A percentile compares a stretch with the other conserved stretches of the same genome.
Evolutionary conservation across 208 protist genomes (phyloP).

Genomic region (Lotmaria passim): DNA sequence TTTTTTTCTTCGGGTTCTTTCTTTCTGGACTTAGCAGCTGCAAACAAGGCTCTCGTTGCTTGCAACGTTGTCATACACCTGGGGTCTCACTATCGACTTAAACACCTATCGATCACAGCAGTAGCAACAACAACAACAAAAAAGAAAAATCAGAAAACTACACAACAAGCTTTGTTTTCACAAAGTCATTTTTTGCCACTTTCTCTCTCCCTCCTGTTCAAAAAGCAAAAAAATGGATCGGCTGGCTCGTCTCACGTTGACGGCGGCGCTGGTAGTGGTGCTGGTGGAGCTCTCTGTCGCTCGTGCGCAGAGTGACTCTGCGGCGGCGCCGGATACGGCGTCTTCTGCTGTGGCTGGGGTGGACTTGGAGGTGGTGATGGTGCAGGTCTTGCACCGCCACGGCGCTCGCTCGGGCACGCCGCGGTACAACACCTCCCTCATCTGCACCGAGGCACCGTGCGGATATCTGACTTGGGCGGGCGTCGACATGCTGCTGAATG

Average conservation of each 20-base stretch:
- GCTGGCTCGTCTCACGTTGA: slow-evolving; percentile 20
- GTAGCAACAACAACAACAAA: too few species aligned
- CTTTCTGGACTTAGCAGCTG: too few species aligned
- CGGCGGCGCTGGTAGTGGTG: slow-evolving; percentile 9
- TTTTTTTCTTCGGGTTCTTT: too few species aligned
- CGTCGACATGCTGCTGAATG: slow-evolving; percentile 45
- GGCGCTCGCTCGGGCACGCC: slow-evolving; percentile 40
- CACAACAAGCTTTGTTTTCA: not conserved
- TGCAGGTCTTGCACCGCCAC: slow-evolving; percentile 66
- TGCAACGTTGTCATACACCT: too few species aligned
- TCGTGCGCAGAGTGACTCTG: not conserved
- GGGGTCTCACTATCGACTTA: too few species aligned
- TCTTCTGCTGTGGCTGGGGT: not conserved
- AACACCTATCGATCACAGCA: too few species aligned
- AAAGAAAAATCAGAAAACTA: too few species aligned
- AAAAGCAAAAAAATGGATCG: slow-evolving; percentile 26
- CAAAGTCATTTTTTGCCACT: not conserved
- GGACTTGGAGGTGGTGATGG: slow-evolving; percentile 29
- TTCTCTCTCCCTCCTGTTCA: not conserved
- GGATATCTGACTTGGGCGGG: slow-evolving; percentile 51
- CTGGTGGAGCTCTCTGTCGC: slow-evolving; percentile 23
- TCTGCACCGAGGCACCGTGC: slow-evolving; percentile 57
- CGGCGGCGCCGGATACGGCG: not conserved
- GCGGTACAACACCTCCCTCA: slow-evolving; percentile 32
- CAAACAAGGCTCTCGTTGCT: too few species aligned